Evolutionary conservation across 805 yeast species (phyloP), one percentile per base, ranked within the genome.

Genomic region (Clavispora santaluciae): DNA sequence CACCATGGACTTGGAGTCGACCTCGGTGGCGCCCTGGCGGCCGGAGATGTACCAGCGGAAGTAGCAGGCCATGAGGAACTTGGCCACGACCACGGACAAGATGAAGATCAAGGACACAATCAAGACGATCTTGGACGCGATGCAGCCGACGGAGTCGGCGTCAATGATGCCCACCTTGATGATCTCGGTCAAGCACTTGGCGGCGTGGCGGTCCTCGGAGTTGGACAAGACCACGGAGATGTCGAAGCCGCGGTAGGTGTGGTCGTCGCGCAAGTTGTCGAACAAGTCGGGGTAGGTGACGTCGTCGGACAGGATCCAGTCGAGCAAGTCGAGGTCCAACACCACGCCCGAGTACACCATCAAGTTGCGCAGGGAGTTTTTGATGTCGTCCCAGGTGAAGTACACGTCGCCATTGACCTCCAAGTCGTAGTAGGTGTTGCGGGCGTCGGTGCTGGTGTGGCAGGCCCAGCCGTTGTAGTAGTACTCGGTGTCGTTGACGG

Each of bases 291-390:
- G 96, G 56, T 84, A 86, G 4, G 76, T 73, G 6, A 90, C 60
- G 50, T 88, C 87, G 45, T 77, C 78, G 4, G 68, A 62, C 49
- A 77, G 79, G 39, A 93, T 71, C 91, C 95, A 88, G 51, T 81
- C 69, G 30, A 93, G 59, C 41, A 88, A 68, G 53, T 77, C 78
- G 57, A 93, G 70, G 61, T 93, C 97, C 31, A 93, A 71, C 9
- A 93, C 96, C 50, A 78, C 76, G 7, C 99, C 98, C 37, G 89
- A 83, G 64, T 83, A 91, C 3, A 90, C 97, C 22, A 89, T 82
- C 56, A 93, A 72, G 49, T 84, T 84, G 61, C 96, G 75, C 5
- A 82, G 61, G 20, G 81, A 64, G 55, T 82, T 80, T 45, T 66
- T 38, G 46, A 91, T 72, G 51, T 86, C 95, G 41, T 86, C 87